phyloP scores from a whole-genome alignment of 805 yeast genomes.

The Candida sonorensis region DNA sequence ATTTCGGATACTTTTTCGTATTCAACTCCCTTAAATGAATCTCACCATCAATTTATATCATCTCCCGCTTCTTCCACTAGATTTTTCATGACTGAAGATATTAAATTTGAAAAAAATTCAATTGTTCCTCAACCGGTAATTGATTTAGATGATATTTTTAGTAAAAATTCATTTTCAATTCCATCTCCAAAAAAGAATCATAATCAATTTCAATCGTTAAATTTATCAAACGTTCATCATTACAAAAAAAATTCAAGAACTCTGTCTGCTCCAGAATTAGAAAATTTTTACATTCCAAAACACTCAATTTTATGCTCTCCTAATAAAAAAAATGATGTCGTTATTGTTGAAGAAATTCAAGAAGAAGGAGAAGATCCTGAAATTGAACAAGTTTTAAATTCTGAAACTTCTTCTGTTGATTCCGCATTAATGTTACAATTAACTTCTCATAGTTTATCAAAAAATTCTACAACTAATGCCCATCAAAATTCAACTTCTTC shows the following conservation, averaged over 20 bases:
- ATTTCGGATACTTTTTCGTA: background rate
- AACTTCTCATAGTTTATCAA: no score
- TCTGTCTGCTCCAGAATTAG: conserved; percentile 15
- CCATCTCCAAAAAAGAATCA: conserved; percentile 2
- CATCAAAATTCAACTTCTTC: no score
- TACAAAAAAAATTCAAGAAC: conserved; percentile 12
- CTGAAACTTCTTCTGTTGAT: conserved; percentile 17
- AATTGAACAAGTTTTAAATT: no score
- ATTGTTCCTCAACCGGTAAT: conserved; percentile 28
- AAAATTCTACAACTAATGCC: no score
- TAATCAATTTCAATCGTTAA: no score
- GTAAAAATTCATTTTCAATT: conserved; percentile 4
- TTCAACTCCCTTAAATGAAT: conserved; percentile 6
- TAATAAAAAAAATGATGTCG: conserved; percentile 24
- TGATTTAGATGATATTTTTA: conserved; percentile 27
- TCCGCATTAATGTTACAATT: conserved; percentile 8
- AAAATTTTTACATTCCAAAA: conserved; percentile 18
- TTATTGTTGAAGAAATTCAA: conserved; percentile 23
- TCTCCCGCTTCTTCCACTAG: conserved; percentile 12
- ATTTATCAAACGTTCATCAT: no score
- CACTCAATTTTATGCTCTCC: conserved; percentile 26
- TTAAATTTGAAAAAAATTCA: conserved; percentile 19
- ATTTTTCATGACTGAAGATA: conserved; percentile 28
- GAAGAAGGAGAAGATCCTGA: conserved; percentile 22
- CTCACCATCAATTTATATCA: conserved; percentile 6